Percentiles rank a stretch among this genome's conserved stretches.
Conservation (phyloP, 495 filamentous ascomycete species). For the Bathelium albidoporum region DNA sequence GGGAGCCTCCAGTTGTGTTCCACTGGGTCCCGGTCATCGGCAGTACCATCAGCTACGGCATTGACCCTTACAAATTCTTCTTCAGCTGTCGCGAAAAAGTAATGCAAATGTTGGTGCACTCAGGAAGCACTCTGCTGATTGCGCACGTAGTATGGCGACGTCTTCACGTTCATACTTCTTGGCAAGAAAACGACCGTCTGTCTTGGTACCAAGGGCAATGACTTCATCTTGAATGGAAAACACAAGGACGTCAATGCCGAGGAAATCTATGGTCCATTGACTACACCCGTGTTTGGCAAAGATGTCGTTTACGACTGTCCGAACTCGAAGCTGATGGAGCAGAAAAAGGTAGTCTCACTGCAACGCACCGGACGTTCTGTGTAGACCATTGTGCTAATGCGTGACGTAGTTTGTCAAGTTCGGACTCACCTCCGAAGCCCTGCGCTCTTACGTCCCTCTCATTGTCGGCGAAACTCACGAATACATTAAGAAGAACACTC, state of each 20-base stretch:
- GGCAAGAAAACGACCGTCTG: conserved; percentile 54
- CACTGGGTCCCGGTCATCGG: conserved; percentile 55
- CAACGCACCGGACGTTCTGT: background rate
- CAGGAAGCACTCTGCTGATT: background rate
- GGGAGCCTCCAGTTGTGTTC: conserved; percentile 54
- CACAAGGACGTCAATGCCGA: conserved; percentile 53
- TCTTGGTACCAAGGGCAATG: conserved; percentile 51
- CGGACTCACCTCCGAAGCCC: conserved; percentile 51
- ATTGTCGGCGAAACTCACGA: conserved; percentile 44
- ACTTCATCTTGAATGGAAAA: conserved; percentile 55
- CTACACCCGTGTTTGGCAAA: conserved; percentile 52
- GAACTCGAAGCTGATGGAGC: conserved; percentile 58
- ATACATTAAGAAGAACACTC: conserved; percentile 38
- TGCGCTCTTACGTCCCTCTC: conserved; percentile 50
- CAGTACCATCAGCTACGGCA: conserved; percentile 54
- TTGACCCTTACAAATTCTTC: conserved; percentile 55
- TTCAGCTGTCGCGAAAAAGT: conserved; percentile 45
- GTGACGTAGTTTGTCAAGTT: conserved; percentile 52
- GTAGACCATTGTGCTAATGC: background rate
- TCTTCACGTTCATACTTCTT: conserved; percentile 55
- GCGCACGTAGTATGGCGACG: conserved; percentile 46
- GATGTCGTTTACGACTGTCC: conserved; percentile 59
- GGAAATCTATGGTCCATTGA: conserved; percentile 52
- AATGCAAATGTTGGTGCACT: conserved; percentile 4
- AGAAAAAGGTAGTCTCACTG: conserved; percentile 57